Evolutionary conservation across 805 yeast genomes (phyloP).

Genomic region (Pichia thaimueangensis): DNA sequence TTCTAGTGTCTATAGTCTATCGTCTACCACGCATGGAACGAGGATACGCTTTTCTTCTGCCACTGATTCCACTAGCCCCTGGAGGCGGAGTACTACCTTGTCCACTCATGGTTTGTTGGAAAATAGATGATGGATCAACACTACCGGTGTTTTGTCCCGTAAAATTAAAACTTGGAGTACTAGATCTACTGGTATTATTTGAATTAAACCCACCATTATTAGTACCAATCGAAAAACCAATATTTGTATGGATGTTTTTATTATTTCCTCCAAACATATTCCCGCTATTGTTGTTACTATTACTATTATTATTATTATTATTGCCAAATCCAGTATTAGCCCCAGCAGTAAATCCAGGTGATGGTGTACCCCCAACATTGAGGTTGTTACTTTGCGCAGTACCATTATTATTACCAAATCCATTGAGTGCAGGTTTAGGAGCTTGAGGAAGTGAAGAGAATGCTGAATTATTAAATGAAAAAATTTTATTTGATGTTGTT

Average conservation of each 20-base stretch:
- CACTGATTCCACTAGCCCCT: background rate
- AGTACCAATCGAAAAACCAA: background rate
- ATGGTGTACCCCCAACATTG: background rate
- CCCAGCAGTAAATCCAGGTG: background rate
- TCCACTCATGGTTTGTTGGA: conserved; percentile 20
- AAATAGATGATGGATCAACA: conserved; percentile 26
- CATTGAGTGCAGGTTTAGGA: conserved; percentile 3
- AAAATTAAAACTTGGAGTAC: conserved; percentile 30
- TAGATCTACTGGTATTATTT: conserved; percentile 11
- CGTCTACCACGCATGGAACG: conserved; percentile 6
- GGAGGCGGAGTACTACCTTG: conserved; percentile 1
- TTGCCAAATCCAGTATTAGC: background rate
- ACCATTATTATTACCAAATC: background rate
- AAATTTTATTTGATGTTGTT: background rate
- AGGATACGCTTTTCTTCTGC: conserved; percentile 6
- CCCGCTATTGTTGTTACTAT: background rate
- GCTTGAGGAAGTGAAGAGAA: conserved; percentile 2
- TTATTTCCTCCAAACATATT: background rate
- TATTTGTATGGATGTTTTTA: too few species aligned
- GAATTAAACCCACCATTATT: conserved; percentile 4
- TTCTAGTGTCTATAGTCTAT: too few species aligned
- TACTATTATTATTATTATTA: background rate
- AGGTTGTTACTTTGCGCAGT: background rate
- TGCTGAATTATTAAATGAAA: conserved; percentile 4
- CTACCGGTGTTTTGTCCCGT: conserved; percentile 23